Evolutionary conservation across 1,284 basidiomycete genomes (phyloP).

Genomic region (Moesziomyces globuligerus): DNA sequence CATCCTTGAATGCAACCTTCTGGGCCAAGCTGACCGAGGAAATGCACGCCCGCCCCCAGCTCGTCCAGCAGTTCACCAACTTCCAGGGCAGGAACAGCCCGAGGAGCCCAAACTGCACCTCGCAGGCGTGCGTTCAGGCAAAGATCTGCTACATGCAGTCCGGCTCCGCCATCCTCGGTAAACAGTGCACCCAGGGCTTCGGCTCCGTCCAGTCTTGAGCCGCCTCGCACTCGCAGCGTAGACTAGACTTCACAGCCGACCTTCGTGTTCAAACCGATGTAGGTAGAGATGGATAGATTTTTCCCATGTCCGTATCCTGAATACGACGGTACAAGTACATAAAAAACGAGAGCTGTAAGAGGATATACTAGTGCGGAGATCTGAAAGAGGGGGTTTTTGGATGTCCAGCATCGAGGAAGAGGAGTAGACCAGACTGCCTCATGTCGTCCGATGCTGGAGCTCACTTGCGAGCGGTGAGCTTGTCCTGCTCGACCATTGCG

Average conservation of each 20-base stretch:
- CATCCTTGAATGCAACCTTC: conserved; percentile 83
- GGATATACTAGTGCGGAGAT: neutral
- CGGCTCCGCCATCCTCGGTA: conserved; percentile 73
- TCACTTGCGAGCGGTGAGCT: conserved; percentile 24
- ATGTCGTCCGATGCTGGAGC: neutral
- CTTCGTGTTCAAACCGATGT: no score
- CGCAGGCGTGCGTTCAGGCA: conserved; percentile 73
- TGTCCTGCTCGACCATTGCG: conserved; percentile 40
- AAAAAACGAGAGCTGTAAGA: neutral
- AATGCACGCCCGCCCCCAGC: conserved; percentile 74
- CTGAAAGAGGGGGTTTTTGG: no score
- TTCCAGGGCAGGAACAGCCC: conserved; percentile 78
- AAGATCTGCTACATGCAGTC: conserved; percentile 83
- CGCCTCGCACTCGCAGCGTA: neutral
- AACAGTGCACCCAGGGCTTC: conserved; percentile 75
- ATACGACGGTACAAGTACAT: neutral
- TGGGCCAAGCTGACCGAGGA: conserved; percentile 82
- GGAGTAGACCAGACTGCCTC: neutral
- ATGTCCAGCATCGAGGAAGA: neutral
- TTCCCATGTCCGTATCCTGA: neutral
- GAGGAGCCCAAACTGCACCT: conserved; percentile 72
- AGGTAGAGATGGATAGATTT: neutral
- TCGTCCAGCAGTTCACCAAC: conserved; percentile 77
- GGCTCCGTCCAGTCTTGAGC: conserved; percentile 74
- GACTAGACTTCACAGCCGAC: no score